Base-by-base conservation (phyloP, 768 basidiomycete genomes). In the Mycena sanguinolenta region DNA sequence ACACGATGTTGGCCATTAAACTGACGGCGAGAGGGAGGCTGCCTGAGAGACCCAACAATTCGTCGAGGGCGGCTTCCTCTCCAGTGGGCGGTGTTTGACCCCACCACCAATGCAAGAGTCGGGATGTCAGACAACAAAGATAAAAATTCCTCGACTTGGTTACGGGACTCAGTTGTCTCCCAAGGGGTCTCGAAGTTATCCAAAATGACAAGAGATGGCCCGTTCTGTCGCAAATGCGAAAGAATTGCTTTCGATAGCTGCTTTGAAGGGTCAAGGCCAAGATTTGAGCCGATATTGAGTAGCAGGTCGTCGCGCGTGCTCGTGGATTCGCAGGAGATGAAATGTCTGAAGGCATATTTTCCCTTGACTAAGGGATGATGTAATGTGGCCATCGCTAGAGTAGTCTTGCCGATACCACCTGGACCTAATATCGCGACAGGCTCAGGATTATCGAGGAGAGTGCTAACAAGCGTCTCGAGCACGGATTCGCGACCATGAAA, bases 161-260 rank as follows among this genome's bases (percentile, higher is more conserved):
- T 44, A 13, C 70, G 70, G 42, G 55, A 63, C 34, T 71, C 69
- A 5, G 28, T 19, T 16, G 69, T 32, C 49, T 70, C 69, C 69
- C 69, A 70, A 3, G 69, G 69, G 2, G 65, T 71, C 28, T 71
- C 70, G 10, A 71, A 61, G 38, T 71, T 71, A 25, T 71, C 69
- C 1, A 71, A 49, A 0, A 71, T 44, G 0, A 71, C 19, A 1
- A 71, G 36, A n/a, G 50, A 52, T 52, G 34, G 25, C 13, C 42
- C 25, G 36, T 28, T 27, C 17, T 39, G 12, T 8, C 2, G 1
- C 27, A 65, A 44, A n/a, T 59, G 50, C 2, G 27, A n/a, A 16
- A 66, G 9, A 30, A 71, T 66, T 12, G 25, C 3, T 32, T 55
- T 61, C n/a, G 32, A 53, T n/a, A 63, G 52, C 0, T 58, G 23